These are phyloP conservation scores for Scutellaria minor DNA, from an alignment of 257 asterid species.

Conservation along the genomic window DNA sequence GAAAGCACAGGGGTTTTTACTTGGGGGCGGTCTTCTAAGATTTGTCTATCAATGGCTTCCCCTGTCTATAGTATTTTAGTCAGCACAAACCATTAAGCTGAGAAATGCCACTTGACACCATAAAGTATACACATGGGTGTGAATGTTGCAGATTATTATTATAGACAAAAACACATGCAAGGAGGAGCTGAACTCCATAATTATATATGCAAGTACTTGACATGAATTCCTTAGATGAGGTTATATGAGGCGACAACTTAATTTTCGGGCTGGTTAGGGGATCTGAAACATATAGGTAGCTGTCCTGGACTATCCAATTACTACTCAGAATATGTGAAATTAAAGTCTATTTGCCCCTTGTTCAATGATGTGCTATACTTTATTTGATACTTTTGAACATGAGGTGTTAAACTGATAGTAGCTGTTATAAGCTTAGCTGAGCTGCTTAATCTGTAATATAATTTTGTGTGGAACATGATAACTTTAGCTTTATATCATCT, in stretches of 20 bases:
- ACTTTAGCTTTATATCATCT: background rate
- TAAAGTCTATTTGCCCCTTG: background rate
- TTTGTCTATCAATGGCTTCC: background rate
- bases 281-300: background rate
- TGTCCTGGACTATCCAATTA: background rate
- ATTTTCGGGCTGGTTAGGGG: background rate
- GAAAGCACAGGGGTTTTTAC: background rate
- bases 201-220: background rate
- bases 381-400: background rate
- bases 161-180: background rate
- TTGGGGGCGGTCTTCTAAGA: background rate
- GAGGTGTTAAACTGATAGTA: background rate
- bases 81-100: background rate
- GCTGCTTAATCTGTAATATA: background rate
- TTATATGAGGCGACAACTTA: background rate
- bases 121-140: background rate
- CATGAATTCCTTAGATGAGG: conserved; percentile 5
- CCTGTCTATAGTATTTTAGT: background rate
- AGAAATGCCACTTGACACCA: conserved; percentile 2
- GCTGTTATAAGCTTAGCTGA: background rate
- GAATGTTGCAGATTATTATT: background rate
- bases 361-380: background rate
- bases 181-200: background rate
- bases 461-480: background rate
- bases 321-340: background rate